A percentile compares a stretch with the other conserved stretches of the same genome.
These are phyloP conservation scores for Arabidopsis thaliana DNA, from an alignment of 345 rosid species.

Conservation along the genomic window TAIR10.1 NC_003076.8:929501-930000, in stretches of 20 bases:
- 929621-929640: slow-evolving; percentile 97
- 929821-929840: slow-evolving; percentile 85
- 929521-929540: slow-evolving; percentile 81
- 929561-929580: slow-evolving; percentile 97
- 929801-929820: slow-evolving; percentile 86
- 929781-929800: slow-evolving; percentile 97
- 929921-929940: slow-evolving; percentile 72
- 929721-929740: slow-evolving; percentile 86
- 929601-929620: slow-evolving; percentile 85
- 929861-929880: neutral
- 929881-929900: slow-evolving; percentile 3
- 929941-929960: slow-evolving; percentile 94
- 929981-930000: slow-evolving; percentile 90
- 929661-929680: slow-evolving; percentile 96
- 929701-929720: slow-evolving; percentile 97
- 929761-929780: slow-evolving; percentile 97
- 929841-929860: slow-evolving; percentile 64
- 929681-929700: slow-evolving; percentile 84
- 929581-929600: slow-evolving; percentile 88
- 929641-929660: slow-evolving; percentile 87
- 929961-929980: slow-evolving; percentile 98
- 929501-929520: slow-evolving; percentile 63
- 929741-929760: slow-evolving; percentile 84
- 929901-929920: neutral
- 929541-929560: slow-evolving; percentile 92